A percentile compares a stretch with the other conserved stretches of the same genome.
Evolutionary conservation across 2,329 filamentous ascomycete genomes (phyloP).

Genomic region (Botrytis galanthina): DNA sequence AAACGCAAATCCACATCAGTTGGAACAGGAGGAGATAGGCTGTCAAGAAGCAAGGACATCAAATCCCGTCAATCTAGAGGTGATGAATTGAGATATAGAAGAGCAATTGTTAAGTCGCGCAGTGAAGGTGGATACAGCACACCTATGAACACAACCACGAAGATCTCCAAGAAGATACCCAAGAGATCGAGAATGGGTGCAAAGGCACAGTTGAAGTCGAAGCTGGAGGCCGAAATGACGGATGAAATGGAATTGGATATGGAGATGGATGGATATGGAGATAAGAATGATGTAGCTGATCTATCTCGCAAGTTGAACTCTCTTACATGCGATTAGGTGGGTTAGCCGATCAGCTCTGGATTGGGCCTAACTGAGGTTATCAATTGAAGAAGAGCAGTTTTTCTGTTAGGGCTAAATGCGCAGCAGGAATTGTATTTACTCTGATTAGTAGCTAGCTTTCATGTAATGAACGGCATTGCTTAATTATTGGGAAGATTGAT

Average conservation of each 20-base stretch:
- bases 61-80: not conserved
- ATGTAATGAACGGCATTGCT: rapidly evolving
- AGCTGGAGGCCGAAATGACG: not conserved
- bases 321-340: not conserved
- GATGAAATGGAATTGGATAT: not conserved
- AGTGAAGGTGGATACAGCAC: not conserved
- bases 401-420: not conserved
- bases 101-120: not conserved
- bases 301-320: not conserved
- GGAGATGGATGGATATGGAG: not conserved
- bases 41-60: not conserved
- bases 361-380: not conserved
- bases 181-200: not conserved
- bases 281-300: not conserved
- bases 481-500: rapidly evolving
- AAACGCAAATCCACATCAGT: not conserved
- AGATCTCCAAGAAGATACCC: not conserved
- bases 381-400: not conserved
- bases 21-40: not conserved
- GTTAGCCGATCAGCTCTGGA: not conserved
- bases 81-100: not conserved
- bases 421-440: not conserved
- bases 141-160: not conserved
- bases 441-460: not conserved
- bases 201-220: not conserved